phyloP scores from a whole-genome alignment of 805 yeast species.

The Lipomyces mesembrius region DNA sequence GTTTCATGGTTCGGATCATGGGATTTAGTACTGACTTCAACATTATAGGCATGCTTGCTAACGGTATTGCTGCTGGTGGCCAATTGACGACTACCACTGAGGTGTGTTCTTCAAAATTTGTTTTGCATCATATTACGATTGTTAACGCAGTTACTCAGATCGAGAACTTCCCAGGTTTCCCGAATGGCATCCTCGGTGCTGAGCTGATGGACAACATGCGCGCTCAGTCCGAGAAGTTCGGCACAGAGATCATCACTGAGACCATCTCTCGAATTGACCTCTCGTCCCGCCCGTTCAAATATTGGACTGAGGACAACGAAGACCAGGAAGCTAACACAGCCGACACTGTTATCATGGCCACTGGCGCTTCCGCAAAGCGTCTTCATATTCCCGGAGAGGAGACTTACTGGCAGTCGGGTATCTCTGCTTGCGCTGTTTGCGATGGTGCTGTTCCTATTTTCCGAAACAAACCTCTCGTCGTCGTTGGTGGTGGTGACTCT shows the following conservation, averaged over 20 bases:
- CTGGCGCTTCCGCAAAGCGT: slow-evolving; percentile 99
- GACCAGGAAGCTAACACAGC: slow-evolving; percentile 89
- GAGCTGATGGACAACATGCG: slow-evolving; percentile 94
- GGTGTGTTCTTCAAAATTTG: slow-evolving; percentile 10
- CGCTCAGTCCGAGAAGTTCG: slow-evolving; percentile 82
- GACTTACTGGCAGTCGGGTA: slow-evolving; percentile 98
- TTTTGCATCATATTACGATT: neutral
- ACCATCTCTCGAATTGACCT: slow-evolving; percentile 92
- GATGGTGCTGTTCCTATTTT: slow-evolving; percentile 99
- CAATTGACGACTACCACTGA: slow-evolving; percentile 99
- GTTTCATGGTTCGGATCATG: neutral
- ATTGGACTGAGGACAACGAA: slow-evolving; percentile 96
- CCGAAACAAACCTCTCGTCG: slow-evolving; percentile 97
- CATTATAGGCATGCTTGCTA: slow-evolving; percentile 60
- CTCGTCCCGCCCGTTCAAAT: slow-evolving; percentile 86
- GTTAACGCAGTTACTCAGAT: slow-evolving; percentile 46
- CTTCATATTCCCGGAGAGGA: slow-evolving; percentile 95
- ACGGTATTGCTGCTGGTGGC: slow-evolving; percentile 99
- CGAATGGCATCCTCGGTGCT: slow-evolving; percentile 85
- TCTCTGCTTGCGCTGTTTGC: slow-evolving; percentile 99
- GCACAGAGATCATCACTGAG: slow-evolving; percentile 93
- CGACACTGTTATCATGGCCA: slow-evolving; percentile 89
- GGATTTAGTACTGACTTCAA: neutral
- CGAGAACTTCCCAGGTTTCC: slow-evolving; percentile 99
- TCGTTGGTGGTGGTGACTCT: slow-evolving; percentile 98